phyloP scores from a whole-genome alignment of 2,329 filamentous ascomycete species.

The Alternaria arbusti region DNA sequence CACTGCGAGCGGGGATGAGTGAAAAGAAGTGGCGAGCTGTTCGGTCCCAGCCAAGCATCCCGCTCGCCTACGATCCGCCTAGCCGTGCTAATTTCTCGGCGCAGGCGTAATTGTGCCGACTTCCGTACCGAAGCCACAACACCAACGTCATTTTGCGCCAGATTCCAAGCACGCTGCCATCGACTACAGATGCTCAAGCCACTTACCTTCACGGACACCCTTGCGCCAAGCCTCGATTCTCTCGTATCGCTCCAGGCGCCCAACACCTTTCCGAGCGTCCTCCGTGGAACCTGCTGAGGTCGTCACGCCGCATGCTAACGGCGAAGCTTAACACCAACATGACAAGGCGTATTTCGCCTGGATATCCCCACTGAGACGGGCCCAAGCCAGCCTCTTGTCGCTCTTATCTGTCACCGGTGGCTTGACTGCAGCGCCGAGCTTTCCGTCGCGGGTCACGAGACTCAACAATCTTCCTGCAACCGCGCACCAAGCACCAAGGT shows the following conservation, averaged over 20 bases:
- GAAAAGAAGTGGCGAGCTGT: conserved; percentile 1
- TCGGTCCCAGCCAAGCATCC: conserved; percentile 8
- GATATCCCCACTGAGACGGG: conserved; percentile 16
- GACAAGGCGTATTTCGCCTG: conserved; percentile 18
- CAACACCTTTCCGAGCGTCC: conserved; percentile 2
- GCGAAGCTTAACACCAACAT: conserved; percentile 32
- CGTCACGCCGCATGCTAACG: conserved; percentile 24
- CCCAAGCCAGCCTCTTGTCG: conserved; percentile 24
- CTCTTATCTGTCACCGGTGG: conserved; percentile 21
- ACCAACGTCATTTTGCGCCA: conserved; percentile 23
- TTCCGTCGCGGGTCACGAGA: conserved; percentile 25
- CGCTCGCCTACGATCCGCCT: conserved; percentile 26
- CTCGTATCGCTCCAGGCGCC: conserved; percentile 2
- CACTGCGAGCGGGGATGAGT: not conserved
- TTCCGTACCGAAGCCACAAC: conserved; percentile 14
- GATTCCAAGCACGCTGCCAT: conserved; percentile 11
- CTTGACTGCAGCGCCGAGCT: conserved; percentile 25
- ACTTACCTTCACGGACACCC: conserved; percentile 12
- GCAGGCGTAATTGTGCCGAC: conserved; percentile 19
- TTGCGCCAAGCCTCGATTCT: conserved; percentile 23
- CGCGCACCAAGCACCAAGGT: not conserved
- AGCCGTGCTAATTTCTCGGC: conserved; percentile 21
- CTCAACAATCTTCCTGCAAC: conserved; percentile 19
- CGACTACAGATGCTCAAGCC: conserved; percentile 4
- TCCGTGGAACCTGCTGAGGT: conserved; percentile 11